Percentiles rank a stretch among this genome's conserved stretches.
Conservation (phyloP, 1,284 basidiomycete genomes). For the Microbotryum scabiosae region DNA sequence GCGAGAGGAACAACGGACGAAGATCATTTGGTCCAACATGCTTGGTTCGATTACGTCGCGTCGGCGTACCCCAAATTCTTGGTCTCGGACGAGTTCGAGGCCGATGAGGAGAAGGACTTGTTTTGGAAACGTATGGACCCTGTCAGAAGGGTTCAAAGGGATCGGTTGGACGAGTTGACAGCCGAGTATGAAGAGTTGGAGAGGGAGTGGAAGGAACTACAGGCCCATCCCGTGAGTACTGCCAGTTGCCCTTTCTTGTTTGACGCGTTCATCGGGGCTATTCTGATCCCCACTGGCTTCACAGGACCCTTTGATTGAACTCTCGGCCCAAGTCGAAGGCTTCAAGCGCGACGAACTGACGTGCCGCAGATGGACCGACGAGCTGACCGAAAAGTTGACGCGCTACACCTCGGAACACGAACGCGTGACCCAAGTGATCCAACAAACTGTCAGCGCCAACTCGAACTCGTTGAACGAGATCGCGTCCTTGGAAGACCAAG, state of each 20-base stretch:
- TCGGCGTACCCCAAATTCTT: conserved; percentile 29
- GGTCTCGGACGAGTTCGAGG: conserved; percentile 4
- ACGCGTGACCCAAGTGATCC: too few relatives aligned
- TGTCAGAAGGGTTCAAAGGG: conserved; percentile 11
- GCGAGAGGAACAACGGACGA: neutral
- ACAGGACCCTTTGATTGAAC: conserved; percentile 18
- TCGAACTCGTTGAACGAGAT: too few relatives aligned
- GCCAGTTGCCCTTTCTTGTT: too few relatives aligned
- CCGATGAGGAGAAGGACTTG: conserved; percentile 7
- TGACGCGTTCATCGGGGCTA: neutral
- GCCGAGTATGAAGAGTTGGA: conserved; percentile 20
- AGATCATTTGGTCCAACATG: conserved; percentile 23
- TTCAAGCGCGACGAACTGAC: conserved; percentile 3
- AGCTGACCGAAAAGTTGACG: neutral
- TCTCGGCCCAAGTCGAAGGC: conserved; percentile 3
- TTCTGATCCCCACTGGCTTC: neutral
- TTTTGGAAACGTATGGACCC: conserved; percentile 1
- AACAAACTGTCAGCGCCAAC: too few relatives aligned
- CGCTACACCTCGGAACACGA: neutral
- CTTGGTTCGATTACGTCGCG: conserved; percentile 31
- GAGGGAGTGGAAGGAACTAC: conserved; percentile 16
- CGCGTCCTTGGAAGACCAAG: too few relatives aligned
- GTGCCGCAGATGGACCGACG: neutral
- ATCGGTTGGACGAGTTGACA: conserved; percentile 26
- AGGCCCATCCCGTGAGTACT: conserved; percentile 2